These are phyloP conservation scores for Nectriaceae sp. DNA, from an alignment of 2,329 filamentous ascomycete genomes.

Conservation along the genomic window DNA sequence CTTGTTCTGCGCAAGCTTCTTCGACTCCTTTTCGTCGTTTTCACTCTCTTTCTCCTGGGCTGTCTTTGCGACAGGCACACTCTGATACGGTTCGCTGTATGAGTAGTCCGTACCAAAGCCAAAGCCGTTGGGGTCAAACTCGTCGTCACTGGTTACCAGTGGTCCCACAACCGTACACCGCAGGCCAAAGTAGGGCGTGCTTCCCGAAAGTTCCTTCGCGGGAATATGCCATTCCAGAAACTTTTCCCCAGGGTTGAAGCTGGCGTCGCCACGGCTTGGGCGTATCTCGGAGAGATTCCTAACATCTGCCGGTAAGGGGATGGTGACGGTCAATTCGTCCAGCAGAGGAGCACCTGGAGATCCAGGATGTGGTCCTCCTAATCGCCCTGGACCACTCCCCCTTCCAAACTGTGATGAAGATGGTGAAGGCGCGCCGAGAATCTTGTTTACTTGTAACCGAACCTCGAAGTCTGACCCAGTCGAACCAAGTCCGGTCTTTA, in stretches of 20 bases:
- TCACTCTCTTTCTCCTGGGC: constrained; percentile 33
- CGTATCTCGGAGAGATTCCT: constrained; percentile 83
- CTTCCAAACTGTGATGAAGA: constrained; percentile 41
- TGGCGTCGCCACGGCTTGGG: constrained; percentile 79
- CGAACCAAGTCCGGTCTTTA: constrained; percentile 77
- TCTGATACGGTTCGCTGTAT: constrained; percentile 61
- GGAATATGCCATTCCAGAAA: constrained; percentile 82
- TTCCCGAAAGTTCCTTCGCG: constrained; percentile 70
- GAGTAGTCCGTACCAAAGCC: constrained; percentile 54
- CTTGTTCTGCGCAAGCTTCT: constrained; percentile 67
- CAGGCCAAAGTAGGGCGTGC: constrained; percentile 70
- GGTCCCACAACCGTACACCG: constrained; percentile 78
- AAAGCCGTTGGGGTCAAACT: constrained; percentile 52
- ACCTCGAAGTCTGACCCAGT: constrained; percentile 87
- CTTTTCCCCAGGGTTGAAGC: constrained; percentile 72
- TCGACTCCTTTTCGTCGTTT: constrained; percentile 52
- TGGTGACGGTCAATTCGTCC: constrained; percentile 75
- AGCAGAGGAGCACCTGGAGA: constrained; percentile 62
- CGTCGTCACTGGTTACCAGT: constrained; percentile 49
- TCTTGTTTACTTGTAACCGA: constrained; percentile 68
- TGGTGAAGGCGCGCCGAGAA: constrained; percentile 51
- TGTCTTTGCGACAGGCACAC: constrained; percentile 36
- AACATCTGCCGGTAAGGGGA: constrained; percentile 78
- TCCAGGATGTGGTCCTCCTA: constrained; percentile 49
- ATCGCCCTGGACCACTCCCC: constrained; percentile 43